These are phyloP conservation scores for Termitomyces sp. DNA, from an alignment of 768 basidiomycete genomes.

Conservation along the genomic window DNA sequence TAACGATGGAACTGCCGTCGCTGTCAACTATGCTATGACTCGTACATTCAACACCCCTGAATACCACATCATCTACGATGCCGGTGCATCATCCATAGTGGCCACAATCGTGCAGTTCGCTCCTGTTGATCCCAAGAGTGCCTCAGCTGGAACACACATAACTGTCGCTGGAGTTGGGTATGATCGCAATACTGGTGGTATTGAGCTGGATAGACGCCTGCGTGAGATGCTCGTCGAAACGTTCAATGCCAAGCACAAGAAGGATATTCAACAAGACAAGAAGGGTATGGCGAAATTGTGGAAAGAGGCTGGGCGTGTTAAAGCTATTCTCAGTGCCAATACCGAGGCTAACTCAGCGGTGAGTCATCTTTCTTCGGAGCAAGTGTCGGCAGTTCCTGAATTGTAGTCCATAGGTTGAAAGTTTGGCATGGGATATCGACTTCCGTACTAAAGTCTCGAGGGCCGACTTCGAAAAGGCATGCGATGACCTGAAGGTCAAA, in stretches of 20 bases:
- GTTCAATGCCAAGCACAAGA: conserved; percentile 72
- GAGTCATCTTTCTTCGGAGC: conserved; percentile 24
- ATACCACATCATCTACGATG: conserved; percentile 91
- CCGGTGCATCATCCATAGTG: conserved; percentile 80
- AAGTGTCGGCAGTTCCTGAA: conserved; percentile 5
- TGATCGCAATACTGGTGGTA: conserved; percentile 73
- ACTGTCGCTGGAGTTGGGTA: conserved; percentile 81
- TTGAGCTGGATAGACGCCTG: conserved; percentile 80
- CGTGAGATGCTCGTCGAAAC: conserved; percentile 75
- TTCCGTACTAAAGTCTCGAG: conserved; percentile 79
- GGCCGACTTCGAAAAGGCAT: conserved; percentile 73
- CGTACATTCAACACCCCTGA: conserved; percentile 78
- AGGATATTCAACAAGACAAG: conserved; percentile 68
- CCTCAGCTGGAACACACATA: conserved; percentile 62
- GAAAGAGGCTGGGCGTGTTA: conserved; percentile 92
- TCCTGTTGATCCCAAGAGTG: conserved; percentile 51
- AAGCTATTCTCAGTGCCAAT: conserved; percentile 92
- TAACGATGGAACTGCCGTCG: conserved; percentile 93
- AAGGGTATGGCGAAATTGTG: conserved; percentile 90
- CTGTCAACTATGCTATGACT: conserved; percentile 98
- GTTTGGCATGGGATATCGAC: conserved; percentile 87
- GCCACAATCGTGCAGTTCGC: conserved; percentile 77
- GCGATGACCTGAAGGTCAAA: conserved; percentile 58
- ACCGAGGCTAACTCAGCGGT: conserved; percentile 73
- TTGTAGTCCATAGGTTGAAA: conserved; percentile 65